phyloP scores from a whole-genome alignment of 2,329 filamentous ascomycete genomes.

The Penicillium sp. region DNA sequence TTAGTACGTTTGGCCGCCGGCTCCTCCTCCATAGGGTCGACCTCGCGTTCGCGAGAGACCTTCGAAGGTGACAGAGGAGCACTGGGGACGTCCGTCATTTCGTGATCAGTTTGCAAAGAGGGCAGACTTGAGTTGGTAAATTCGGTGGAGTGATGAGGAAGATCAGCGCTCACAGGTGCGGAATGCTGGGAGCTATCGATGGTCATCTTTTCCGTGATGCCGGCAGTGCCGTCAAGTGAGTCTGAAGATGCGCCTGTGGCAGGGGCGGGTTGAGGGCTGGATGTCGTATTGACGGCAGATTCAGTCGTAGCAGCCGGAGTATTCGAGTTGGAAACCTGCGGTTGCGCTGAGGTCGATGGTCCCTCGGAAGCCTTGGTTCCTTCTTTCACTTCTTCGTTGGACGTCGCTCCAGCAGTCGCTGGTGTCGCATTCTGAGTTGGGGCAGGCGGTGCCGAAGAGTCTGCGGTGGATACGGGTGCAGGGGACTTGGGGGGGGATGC shows the following conservation, averaged over 20 bases:
- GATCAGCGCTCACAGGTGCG: constrained; percentile 30
- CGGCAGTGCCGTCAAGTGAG: constrained; percentile 7
- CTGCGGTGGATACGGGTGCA: constrained; percentile 10
- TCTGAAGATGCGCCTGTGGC: constrained; percentile 5
- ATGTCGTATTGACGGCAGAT: background rate
- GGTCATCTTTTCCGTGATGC: constrained; percentile 16
- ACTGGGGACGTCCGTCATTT: constrained; percentile 56
- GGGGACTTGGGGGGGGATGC: constrained; percentile 33
- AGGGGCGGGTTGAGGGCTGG: background rate
- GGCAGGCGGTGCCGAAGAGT: constrained; percentile 3
- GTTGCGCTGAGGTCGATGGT: background rate
- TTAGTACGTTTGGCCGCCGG: constrained; percentile 78
- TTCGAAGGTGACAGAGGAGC: constrained; percentile 50
- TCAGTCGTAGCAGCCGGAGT: background rate
- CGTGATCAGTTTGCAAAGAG: constrained; percentile 41
- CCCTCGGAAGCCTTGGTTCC: constrained; percentile 5
- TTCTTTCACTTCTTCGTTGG: background rate
- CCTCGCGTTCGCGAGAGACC: constrained; percentile 71
- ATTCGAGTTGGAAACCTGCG: constrained; percentile 1
- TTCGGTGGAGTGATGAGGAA: constrained; percentile 36
- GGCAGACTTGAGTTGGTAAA: constrained; percentile 12
- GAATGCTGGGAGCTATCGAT: constrained; percentile 20
- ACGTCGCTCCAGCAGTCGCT: background rate
- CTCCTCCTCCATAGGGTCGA: constrained; percentile 60
- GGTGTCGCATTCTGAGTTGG: constrained; percentile 11